Evolutionary conservation across 352 stramenopile genomes (phyloP), one percentile per base, ranked within the genome.

Genomic region (Phytopythium montanum): DNA sequence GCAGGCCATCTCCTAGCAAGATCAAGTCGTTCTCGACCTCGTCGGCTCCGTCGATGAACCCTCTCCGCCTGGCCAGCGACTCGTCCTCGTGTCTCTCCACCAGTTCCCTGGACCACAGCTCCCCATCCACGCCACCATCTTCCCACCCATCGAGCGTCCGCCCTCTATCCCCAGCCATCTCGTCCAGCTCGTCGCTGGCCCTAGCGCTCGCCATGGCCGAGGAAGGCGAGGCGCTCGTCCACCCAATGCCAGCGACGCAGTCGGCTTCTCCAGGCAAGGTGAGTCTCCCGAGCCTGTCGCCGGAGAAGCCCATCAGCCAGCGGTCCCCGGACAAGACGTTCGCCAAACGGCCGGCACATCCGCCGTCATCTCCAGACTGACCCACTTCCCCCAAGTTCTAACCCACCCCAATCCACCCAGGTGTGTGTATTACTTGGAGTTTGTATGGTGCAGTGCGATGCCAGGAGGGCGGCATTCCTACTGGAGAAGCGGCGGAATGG

Each of bases 201-300:
- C 33, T 56, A 13, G 51, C 51, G 36, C 33, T 65, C 10, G 51
- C 51, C 2, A 45, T 56, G 33, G 51, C 51, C 4, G 51, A 56
- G 34, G 51, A 56, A 6, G 33, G 44, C 10, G 28, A 34, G 25
- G 2, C 49, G 9, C 16, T 28, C n/a, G 12, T 21, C 48, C n/a
- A 21, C n/a, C 50, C 21, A 14, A 19, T 49, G 48, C 50, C 33
- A 25, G 28, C 39, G 26, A 45, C 42, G 29, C 16, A 39, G 9
- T 51, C 25, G 9, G 48, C 28, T 9, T 54, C 53, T 18, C 55
- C 48, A 3, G 60, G 68, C 25, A 74, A 79, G 39, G 64, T 82
- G 56, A 73, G 60, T 64, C 73, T 88, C 10, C 78, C 78, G 45
- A 84, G 75, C 51, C 68, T 88, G 36, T 88, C 78, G 23, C 78